A percentile compares a stretch with the other conserved stretches of the same genome.
Conservation (phyloP, 2,329 filamentous ascomycete genomes). For the Zalaria obscura region DNA sequence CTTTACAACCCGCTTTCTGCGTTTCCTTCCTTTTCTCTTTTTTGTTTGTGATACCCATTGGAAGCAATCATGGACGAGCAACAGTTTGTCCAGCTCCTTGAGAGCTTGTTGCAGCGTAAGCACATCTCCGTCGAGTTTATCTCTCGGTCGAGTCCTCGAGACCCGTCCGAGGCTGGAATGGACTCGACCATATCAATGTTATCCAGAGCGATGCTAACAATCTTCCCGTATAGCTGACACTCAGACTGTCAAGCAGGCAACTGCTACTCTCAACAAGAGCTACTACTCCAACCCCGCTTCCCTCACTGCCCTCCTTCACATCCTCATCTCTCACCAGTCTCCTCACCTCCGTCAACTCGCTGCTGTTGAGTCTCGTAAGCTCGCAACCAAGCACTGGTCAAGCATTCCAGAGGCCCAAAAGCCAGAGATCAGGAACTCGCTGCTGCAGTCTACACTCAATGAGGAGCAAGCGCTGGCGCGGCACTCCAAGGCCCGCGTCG, state of each 20-base stretch:
- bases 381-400: constrained; percentile 77
- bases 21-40: constrained; percentile 5
- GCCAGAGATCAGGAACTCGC: constrained; percentile 61
- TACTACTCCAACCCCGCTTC: constrained; percentile 81
- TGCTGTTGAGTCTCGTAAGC: constrained; percentile 73
- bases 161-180: too few species aligned
- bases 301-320: constrained; percentile 73
- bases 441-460: constrained; percentile 70
- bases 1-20: not conserved
- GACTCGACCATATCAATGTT: too few species aligned
- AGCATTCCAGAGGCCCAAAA: constrained; percentile 59
- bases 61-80: constrained; percentile 53
- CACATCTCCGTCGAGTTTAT: constrained; percentile 13
- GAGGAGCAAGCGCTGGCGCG: constrained; percentile 65
- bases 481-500: constrained; percentile 76
- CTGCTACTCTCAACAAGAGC: constrained; percentile 77
- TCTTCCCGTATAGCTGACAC: constrained; percentile 55
- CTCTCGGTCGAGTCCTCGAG: too few species aligned
- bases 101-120: constrained; percentile 78
- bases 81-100: constrained; percentile 72
- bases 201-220: not conserved
- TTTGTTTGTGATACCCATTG: constrained; percentile 3
- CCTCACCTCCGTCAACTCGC: constrained; percentile 72
- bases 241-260: constrained; percentile 63
- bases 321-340: constrained; percentile 64